Evolutionary conservation across 1,284 basidiomycete species (phyloP), one percentile per base, ranked within the genome.

Genomic region (Boletus semigastroideus): DNA sequence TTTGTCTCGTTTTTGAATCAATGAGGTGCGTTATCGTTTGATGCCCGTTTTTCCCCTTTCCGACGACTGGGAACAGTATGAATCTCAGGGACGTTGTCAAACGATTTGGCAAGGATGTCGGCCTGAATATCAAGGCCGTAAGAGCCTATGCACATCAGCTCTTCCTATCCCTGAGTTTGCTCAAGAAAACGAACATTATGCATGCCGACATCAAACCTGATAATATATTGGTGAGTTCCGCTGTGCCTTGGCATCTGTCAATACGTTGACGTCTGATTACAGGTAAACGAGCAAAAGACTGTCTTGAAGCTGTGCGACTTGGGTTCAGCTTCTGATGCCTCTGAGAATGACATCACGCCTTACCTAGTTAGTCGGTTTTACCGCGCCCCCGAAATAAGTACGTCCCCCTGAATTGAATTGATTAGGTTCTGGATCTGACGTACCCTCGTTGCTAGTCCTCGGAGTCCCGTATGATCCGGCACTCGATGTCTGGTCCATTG

Each of bases 191-290:
- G 56, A 92, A 90, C 58, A 84, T 99, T 53, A 97, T 98, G 80
- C 97, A 99, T 64, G 97, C 97, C 5, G 97, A 99, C 68, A 92
- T 99, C 69, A 98, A 98, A 72, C 94, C 94, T 19, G 94, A 97
- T 69, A 98, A 98, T 66, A 94, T 98, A 43, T 70, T 97, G 61
- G 94, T 93, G 56, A 41, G 86, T 78, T 41, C 42, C 46, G 20
- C 37, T 33, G n/a, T 37, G 37, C 38, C 6, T 59, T 49, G 38
- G 47, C 48, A 33, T 36, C 52, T 50, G 34, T 51, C 56, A 50
- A 48, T 52, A 49, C 38, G 46, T 49, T 54, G 41, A 64, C 45
- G 14, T 37, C 42, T 41, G 36, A 22, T 42, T 42, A 30, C 56
- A 95, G 93, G 93, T 98, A 27, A 96, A 95, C 60, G 95, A 98